phyloP scores from a whole-genome alignment of 1,284 basidiomycete genomes.

The Erythrobasidium hasegawianum region DNA sequence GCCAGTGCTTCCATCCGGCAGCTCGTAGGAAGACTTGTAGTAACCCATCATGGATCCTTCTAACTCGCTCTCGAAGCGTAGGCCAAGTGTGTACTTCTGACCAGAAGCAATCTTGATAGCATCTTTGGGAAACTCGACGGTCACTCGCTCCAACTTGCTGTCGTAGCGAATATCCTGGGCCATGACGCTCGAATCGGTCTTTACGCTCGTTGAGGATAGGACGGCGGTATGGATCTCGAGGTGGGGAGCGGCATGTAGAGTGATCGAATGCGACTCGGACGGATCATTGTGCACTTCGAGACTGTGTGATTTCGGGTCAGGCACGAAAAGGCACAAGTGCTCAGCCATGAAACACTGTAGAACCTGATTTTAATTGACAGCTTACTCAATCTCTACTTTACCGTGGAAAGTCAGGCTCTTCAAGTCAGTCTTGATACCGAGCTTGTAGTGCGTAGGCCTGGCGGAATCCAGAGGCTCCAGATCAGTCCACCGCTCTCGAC shows the following conservation, averaged over 20 bases:
- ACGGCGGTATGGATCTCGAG: constrained; percentile 66
- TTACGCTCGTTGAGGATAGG: constrained; percentile 49
- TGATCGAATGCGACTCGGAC: constrained; percentile 3
- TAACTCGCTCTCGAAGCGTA: constrained; percentile 39
- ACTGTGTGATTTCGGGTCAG: constrained; percentile 15
- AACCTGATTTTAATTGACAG: constrained; percentile 15
- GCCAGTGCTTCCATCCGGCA: constrained; percentile 35
- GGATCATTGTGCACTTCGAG: constrained; percentile 7
- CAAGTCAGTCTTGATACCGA: constrained; percentile 72
- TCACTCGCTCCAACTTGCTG: constrained; percentile 33
- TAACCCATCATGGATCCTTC: constrained; percentile 41
- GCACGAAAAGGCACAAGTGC: not conserved
- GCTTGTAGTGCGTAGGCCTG: constrained; percentile 31
- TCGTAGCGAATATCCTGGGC: constrained; percentile 34
- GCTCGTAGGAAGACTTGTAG: constrained; percentile 40
- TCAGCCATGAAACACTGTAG: too few species aligned
- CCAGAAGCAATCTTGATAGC: constrained; percentile 9
- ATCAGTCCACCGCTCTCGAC: too few species aligned
- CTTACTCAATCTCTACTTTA: constrained; percentile 66
- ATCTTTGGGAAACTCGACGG: constrained; percentile 35
- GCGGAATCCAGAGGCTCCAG: not conserved
- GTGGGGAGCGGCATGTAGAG: constrained; percentile 57
- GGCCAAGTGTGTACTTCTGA: constrained; percentile 37
- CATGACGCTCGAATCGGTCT: constrained; percentile 36
- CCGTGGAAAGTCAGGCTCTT: constrained; percentile 70